These are phyloP conservation scores for Trichoderma simmonsii DNA, from an alignment of 2,329 filamentous ascomycete species.

Conservation along the genomic window DNA sequence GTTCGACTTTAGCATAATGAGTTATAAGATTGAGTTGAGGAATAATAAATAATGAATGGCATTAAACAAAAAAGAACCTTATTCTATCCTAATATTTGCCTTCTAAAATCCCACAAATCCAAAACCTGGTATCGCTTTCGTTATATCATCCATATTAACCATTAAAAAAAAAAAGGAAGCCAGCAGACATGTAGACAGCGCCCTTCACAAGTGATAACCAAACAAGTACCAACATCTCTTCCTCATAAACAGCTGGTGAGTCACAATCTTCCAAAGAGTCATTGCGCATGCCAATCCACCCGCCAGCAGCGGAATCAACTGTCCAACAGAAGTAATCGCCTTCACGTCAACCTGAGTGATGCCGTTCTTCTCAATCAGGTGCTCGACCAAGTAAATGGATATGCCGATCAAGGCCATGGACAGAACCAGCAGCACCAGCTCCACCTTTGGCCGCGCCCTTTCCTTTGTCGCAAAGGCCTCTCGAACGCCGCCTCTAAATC, in stretches of 20 bases:
- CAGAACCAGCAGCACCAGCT: slow-evolving; percentile 23
- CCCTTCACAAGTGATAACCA: slow-evolving; percentile 20
- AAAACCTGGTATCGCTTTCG: not conserved
- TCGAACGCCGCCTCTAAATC: slow-evolving; percentile 18
- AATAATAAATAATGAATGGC: not conserved
- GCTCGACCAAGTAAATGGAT: slow-evolving; percentile 23
- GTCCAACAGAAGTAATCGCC: slow-evolving; percentile 22
- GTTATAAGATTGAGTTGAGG: not conserved
- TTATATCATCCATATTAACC: not conserved
- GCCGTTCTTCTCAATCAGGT: slow-evolving; percentile 23
- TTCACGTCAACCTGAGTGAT: slow-evolving; percentile 19
- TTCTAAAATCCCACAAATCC: not conserved
- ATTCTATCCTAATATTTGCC: not conserved
- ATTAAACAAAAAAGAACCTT: not conserved
- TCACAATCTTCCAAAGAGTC: slow-evolving; percentile 23
- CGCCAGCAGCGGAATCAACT: slow-evolving; percentile 27
- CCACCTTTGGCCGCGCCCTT: slow-evolving; percentile 21
- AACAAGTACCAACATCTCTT: slow-evolving; percentile 24
- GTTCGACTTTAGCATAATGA: not conserved
- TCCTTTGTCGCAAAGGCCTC: slow-evolving; percentile 7
- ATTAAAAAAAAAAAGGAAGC: not conserved
- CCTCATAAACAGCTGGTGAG: slow-evolving; percentile 19
- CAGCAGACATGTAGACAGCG: too few relatives aligned
- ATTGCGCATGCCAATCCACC: slow-evolving; percentile 22
- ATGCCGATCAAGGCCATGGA: slow-evolving; percentile 23